Evolutionary conservation across 495 filamentous ascomycete species (phyloP).

Genomic region (Annulohypoxylon moriforme): DNA sequence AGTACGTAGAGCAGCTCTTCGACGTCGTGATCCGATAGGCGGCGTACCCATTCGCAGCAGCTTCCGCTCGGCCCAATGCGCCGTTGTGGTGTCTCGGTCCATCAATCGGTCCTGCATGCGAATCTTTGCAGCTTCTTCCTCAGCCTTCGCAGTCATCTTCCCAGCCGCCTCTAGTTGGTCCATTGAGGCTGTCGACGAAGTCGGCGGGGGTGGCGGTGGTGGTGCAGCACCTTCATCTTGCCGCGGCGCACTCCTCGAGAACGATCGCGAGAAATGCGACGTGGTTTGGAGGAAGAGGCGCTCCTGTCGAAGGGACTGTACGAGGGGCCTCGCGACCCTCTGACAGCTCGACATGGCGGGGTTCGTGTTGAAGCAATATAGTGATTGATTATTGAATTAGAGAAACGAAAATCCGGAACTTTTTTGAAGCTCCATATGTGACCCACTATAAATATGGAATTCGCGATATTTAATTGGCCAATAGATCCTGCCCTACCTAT

Average conservation of each 20-base stretch:
- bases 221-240: slow-evolving; percentile 53
- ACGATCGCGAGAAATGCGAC: slow-evolving; percentile 55
- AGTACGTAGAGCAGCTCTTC: slow-evolving; percentile 77
- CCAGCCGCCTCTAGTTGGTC: slow-evolving; percentile 11
- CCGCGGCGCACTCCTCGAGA: slow-evolving; percentile 56
- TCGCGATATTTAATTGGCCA: slow-evolving; percentile 12
- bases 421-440: slow-evolving; percentile 32
- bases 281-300: slow-evolving; percentile 47
- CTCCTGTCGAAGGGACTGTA: slow-evolving; percentile 69
- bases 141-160: background rate
- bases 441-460: slow-evolving; percentile 22
- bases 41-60: slow-evolving; percentile 67
- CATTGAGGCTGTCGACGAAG: slow-evolving; percentile 13
- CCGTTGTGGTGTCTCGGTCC: slow-evolving; percentile 52
- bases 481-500: slow-evolving; percentile 2
- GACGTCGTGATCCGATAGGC: slow-evolving; percentile 83
- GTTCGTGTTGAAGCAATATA: slow-evolving; percentile 7
- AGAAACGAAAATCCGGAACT: slow-evolving; percentile 23
- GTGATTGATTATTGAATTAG: background rate
- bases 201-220: slow-evolving; percentile 46
- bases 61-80: slow-evolving; percentile 66
- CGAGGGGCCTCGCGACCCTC: slow-evolving; percentile 73
- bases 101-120: slow-evolving; percentile 44
- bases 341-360: slow-evolving; percentile 74
- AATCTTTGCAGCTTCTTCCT: slow-evolving; percentile 2